These are phyloP conservation scores for Onygenales sp. DNA, from an alignment of 2,329 filamentous ascomycete genomes.

Conservation along the genomic window DNA sequence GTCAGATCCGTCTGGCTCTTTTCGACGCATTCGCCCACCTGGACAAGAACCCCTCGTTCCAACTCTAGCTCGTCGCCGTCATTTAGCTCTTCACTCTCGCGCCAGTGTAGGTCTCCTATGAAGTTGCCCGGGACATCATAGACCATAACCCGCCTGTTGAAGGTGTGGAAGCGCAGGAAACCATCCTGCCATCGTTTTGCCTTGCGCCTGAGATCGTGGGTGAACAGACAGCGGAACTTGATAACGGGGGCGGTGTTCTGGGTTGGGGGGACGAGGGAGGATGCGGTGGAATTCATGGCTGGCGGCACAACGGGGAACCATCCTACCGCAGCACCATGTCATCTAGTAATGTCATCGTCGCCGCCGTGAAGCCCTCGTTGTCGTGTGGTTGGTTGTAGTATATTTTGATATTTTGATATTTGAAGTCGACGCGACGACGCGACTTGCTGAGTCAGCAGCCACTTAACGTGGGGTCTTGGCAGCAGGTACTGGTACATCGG, in stretches of 20 bases:
- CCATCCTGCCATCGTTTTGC: slow-evolving; percentile 94
- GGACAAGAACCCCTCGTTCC: slow-evolving; percentile 67
- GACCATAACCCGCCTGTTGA: slow-evolving; percentile 86
- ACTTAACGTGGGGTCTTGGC: not conserved
- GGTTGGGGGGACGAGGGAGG: slow-evolving; percentile 36
- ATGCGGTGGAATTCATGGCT: slow-evolving; percentile 7
- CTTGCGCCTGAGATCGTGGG: slow-evolving; percentile 74
- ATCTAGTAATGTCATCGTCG: no score
- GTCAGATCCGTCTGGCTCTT: slow-evolving; percentile 68
- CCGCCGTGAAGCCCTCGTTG: not conserved
- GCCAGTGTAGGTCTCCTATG: slow-evolving; percentile 78
- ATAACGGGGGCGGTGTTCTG: slow-evolving; percentile 64
- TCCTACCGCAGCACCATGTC: not conserved
- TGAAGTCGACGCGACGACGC: not conserved
- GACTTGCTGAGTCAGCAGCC: not conserved
- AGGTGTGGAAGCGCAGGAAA: slow-evolving; percentile 74
- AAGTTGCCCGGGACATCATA: slow-evolving; percentile 74
- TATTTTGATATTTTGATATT: not conserved
- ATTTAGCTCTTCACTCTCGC: slow-evolving; percentile 55
- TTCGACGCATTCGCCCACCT: slow-evolving; percentile 69
- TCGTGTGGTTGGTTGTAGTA: not conserved
- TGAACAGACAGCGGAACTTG: slow-evolving; percentile 80
- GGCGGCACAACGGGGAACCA: not conserved
- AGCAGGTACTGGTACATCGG: not conserved
- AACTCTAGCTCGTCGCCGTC: slow-evolving; percentile 77